Evolutionary conservation across 768 basidiomycete species (phyloP), one percentile per base, ranked within the genome.

Genomic region (Psilocybe sp.): DNA sequence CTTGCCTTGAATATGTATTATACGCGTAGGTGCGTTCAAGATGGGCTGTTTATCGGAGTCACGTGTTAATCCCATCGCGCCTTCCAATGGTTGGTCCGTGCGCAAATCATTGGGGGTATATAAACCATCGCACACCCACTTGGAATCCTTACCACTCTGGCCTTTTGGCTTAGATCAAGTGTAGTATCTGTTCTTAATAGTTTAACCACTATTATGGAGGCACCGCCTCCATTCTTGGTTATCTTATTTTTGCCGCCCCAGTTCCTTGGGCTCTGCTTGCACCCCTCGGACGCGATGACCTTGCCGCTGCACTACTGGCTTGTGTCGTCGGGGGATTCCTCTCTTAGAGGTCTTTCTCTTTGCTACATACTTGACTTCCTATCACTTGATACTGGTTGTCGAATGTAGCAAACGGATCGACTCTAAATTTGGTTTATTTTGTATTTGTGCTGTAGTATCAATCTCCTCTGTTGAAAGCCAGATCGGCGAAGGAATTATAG

Each of bases 151-250:
- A 86, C 85, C 86, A 87, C 86, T 88, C 86, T 87, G 86, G 86
- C 85, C 87, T 88, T 86, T 88, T 89, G 87, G 88, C 88, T 90
- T 89, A 89, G 88, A 90, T 89, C 87, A 89, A 89, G 88, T 90
- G 88, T 90, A 89, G 88, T 90, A 91, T 89, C 87, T 91, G 88
- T 89, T 89, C 87, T 89, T 87, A 83, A 83, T 81, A 82, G 81
- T 82, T 82, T 82, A 82, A 84, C 75, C 75, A 75, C 76, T 77
- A 77, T 77, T 77, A 76, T 76, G 73, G 69, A 65, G 73, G 71
- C 76, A 77, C 71, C 65, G 75, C 71, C 71, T 68, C 69, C 70
- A 76, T 75, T 75, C 32, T 52, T 75, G 75, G 75, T 77, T 77
- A 75, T 75, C 70, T 77, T 67, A 77, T 77, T 77, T 77, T 75